A percentile compares a stretch with the other conserved stretches of the same genome.
Conservation (phyloP, 805 yeast species). For the Candida ponderosae region DNA sequence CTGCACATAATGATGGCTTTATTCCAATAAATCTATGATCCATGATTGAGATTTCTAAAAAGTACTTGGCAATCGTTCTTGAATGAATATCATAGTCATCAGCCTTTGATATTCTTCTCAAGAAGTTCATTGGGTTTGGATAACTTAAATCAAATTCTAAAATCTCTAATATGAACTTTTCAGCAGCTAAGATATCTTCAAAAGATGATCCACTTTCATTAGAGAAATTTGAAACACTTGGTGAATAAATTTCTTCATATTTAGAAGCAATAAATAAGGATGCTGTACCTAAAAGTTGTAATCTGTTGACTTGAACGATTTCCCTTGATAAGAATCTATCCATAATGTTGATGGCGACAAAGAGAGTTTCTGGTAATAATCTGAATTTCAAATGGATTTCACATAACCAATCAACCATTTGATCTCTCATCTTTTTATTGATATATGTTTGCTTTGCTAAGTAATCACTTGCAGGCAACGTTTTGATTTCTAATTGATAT, state of each 20-base stretch:
- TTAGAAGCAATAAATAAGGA: conserved; percentile 85
- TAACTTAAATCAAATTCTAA: conserved; percentile 72
- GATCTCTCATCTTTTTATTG: conserved; percentile 57
- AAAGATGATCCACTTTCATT: conserved; percentile 76
- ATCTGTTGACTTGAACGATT: conserved; percentile 67
- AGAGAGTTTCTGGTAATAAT: conserved; percentile 79
- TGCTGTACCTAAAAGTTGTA: conserved; percentile 83
- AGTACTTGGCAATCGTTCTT: conserved; percentile 83
- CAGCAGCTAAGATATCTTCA: conserved; percentile 81
- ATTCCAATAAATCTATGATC: conserved; percentile 74
- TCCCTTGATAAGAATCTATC: conserved; percentile 79
- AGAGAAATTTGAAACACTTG: conserved; percentile 80
- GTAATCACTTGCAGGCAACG: conserved; percentile 47
- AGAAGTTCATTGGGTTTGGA: conserved; percentile 90
- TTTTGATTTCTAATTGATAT: conserved; percentile 61
- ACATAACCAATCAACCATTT: conserved; percentile 90
- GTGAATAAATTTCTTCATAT: conserved; percentile 88
- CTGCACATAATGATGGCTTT: conserved; percentile 77
- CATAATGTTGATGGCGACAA: conserved; percentile 77
- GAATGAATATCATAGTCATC: conserved; percentile 89
- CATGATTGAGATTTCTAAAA: conserved; percentile 71
- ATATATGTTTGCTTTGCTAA: conserved; percentile 34
- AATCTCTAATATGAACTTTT: conserved; percentile 68
- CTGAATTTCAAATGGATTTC: conserved; percentile 83
- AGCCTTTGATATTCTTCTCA: conserved; percentile 87